Evolutionary conservation across 176 grass and related monocot species (phyloP).

Genomic region (Aegilops umbellulata): DNA sequence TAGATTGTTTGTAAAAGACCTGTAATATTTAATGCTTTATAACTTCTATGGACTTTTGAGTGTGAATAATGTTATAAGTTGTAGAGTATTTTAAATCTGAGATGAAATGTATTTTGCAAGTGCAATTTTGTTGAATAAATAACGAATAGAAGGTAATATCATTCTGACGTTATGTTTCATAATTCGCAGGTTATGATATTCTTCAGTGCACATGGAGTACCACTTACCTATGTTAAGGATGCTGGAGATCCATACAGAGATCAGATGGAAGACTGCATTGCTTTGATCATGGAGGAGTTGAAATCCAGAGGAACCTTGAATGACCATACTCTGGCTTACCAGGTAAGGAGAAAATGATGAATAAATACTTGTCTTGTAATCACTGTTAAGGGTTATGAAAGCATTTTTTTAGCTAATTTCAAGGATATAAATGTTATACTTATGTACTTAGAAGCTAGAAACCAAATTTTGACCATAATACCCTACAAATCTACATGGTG

Average conservation of each 20-base stretch:
- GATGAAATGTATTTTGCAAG: background rate
- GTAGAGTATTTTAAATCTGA: background rate
- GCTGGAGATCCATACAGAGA: constrained; percentile 94
- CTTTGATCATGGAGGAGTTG: constrained; percentile 90
- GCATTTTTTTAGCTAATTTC: background rate
- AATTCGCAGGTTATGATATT: constrained; percentile 82
- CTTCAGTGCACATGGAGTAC: constrained; percentile 98
- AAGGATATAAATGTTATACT: background rate
- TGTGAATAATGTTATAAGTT: background rate
- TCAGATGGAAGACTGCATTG: constrained; percentile 97
- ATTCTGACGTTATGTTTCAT: constrained; percentile 18
- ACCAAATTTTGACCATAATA: background rate
- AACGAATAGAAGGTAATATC: background rate
- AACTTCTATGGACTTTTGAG: background rate
- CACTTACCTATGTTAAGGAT: constrained; percentile 86
- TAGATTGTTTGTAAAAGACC: background rate
- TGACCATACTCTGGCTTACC: constrained; percentile 81
- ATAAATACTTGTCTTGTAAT: constrained; percentile 17
- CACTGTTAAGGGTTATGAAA: background rate
- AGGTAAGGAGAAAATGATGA: constrained; percentile 36
- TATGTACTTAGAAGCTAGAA: constrained; percentile 4
- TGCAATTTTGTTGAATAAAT: background rate
- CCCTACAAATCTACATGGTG: background rate
- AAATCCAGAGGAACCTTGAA: constrained; percentile 84
- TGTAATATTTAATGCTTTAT: background rate